Base-by-base conservation (phyloP, 2,329 filamentous ascomycete genomes). In the Lasiodiplodia citricola region DNA sequence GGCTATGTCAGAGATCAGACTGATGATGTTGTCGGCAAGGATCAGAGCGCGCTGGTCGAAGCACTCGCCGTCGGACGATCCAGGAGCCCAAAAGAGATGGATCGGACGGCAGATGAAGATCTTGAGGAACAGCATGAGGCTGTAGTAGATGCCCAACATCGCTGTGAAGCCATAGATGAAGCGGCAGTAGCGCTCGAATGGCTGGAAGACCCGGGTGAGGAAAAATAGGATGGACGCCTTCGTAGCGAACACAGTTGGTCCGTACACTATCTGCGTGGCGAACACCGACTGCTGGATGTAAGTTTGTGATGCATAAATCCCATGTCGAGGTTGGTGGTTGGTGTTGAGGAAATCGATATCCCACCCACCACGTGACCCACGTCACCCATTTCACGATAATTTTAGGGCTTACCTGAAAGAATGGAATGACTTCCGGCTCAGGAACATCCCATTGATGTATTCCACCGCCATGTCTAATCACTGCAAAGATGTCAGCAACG, bases 211-310 rank as follows among this genome's bases (percentile, higher is more conserved):
- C 62, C 79, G 76, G 31, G 76, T 77, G 21, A 81, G 70, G 68
- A 82, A 80, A 2, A 77, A 73, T 6, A 82, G 73, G 10, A 82
- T 76, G 47, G 79, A 76, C 50, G 79, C 69, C 69, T 81, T 82
- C 51, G 76, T 75, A 58, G 78, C 75, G 25, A 81, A 75, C 18
- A 78, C 78, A 75, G 80, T 80, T 0, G 80, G 80, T n/a, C 78
- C 80, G 73, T 82, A 82, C 21, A 81, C 69, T 21, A 80, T 73
- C 14, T 79, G 80, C 6, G 79, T 77, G 68, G 78, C 70, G 58
- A 81, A 82, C 67, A 76, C 76, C 58, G 77, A 77, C 74, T 74
- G 41, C 23, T 51, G 56, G 28, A 69, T 28, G 23, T 63, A 25
- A 23, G 38, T 13, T n/a, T 47, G 2, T 10, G n/a, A 37, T 28